These are phyloP conservation scores for Malus hybrid DNA, from an alignment of 331 rosid genomes.

Conservation along the genomic window DNA sequence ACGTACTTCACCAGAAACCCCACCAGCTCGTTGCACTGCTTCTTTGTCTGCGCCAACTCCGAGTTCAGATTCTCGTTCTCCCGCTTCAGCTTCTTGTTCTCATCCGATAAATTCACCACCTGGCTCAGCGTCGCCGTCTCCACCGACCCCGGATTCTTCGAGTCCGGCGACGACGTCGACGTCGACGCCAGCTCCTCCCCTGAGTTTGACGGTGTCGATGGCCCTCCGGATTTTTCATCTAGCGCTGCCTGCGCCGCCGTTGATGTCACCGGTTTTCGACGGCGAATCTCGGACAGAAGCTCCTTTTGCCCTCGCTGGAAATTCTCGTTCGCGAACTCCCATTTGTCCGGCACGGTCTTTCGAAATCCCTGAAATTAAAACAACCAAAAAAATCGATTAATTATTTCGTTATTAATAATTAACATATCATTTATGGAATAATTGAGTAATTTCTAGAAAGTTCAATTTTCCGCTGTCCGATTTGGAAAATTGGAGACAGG, in stretches of 20 bases:
- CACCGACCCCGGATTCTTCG: conserved; percentile 63
- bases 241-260: not conserved
- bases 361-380: conserved; percentile 57
- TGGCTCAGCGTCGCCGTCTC: conserved; percentile 32
- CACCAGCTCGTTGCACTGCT: conserved; percentile 67
- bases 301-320: conserved; percentile 62
- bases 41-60: conserved; percentile 63
- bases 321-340: conserved; percentile 90
- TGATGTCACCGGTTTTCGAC: conserved; percentile 44
- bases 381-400: not conserved
- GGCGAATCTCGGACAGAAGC: conserved; percentile 60
- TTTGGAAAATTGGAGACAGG: not conserved
- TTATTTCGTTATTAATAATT: not conserved
- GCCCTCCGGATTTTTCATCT: conserved; percentile 20
- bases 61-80: conserved; percentile 56
- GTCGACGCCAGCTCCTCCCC: conserved; percentile 69
- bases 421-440: not conserved
- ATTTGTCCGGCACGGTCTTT: conserved; percentile 83
- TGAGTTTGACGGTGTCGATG: conserved; percentile 39
- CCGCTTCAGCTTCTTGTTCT: conserved; percentile 68
- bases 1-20: conserved; percentile 37
- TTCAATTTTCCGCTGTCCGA: not conserved
- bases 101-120: conserved; percentile 39
- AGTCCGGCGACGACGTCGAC: conserved; percentile 63
- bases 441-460: not conserved